Percentiles rank a stretch among this genome's conserved stretches.
phyloP scores from a whole-genome alignment of 2,329 filamentous ascomycete species.

The Elsinoe fawcettii region DNA sequence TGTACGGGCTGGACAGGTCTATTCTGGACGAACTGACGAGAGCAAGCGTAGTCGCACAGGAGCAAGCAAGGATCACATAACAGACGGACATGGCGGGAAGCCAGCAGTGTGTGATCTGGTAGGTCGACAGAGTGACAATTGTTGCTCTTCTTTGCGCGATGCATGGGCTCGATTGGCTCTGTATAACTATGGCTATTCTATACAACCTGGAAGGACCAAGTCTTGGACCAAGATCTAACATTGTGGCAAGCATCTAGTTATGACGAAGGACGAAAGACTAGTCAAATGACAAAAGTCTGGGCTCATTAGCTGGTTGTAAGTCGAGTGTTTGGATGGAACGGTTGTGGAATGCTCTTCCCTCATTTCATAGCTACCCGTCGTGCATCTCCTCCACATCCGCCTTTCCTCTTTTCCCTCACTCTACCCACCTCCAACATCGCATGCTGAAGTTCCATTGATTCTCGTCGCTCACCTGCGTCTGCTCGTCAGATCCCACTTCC shows the following conservation, averaged over 20 bases:
- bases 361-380: conserved; percentile 10
- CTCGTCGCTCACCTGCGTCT: conserved; percentile 14
- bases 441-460: conserved; percentile 9
- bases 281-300: conserved; percentile 5
- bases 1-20: background rate
- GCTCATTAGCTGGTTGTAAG: background rate
- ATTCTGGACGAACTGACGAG: background rate
- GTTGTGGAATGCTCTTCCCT: conserved; percentile 13
- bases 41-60: background rate
- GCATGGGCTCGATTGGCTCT: background rate
- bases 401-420: conserved; percentile 8
- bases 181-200: background rate
- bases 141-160: background rate
- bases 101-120: no score
- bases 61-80: background rate
- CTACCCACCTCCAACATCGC: conserved; percentile 3
- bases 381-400: conserved; percentile 8
- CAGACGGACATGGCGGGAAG: no score
- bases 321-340: conserved; percentile 10
- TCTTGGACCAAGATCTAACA: background rate
- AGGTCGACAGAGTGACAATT: no score
- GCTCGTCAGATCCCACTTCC: conserved; percentile 8
- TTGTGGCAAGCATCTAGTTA: background rate
- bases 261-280: conserved; percentile 1
- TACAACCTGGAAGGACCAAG: background rate